Evolutionary conservation across 768 basidiomycete genomes (phyloP).

Genomic region (Phaeotremella fagi): DNA sequence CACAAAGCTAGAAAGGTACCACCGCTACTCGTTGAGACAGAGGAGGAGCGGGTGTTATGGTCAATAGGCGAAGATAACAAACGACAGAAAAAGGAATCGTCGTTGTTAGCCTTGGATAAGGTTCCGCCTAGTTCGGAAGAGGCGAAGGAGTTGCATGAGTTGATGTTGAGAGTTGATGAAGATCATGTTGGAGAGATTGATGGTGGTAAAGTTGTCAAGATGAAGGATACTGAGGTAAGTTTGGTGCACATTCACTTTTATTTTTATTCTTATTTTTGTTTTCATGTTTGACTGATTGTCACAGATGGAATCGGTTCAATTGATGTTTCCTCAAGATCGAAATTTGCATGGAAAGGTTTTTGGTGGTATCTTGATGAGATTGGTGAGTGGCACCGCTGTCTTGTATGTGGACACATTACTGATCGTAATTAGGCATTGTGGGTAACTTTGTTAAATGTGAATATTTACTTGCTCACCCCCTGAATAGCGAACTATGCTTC

Average conservation of each 20-base stretch:
- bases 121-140: conserved; percentile 62
- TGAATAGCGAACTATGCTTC: conserved; percentile 61
- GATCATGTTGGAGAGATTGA: conserved; percentile 48
- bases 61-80: conserved; percentile 67
- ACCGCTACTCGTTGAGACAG: conserved; percentile 57
- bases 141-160: conserved; percentile 63
- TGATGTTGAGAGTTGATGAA: conserved; percentile 61
- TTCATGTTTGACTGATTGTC: conserved; percentile 1
- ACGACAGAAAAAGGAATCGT: conserved; percentile 55
- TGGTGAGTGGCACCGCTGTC: conserved; percentile 48
- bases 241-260: neutral
- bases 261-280: neutral
- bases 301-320: conserved; percentile 49
- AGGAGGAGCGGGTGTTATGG: conserved; percentile 62
- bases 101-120: conserved; percentile 60
- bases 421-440: conserved; percentile 9
- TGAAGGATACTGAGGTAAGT: conserved; percentile 68
- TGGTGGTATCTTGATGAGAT: conserved; percentile 64
- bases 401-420: neutral
- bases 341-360: conserved; percentile 81
- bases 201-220: conserved; percentile 59
- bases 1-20: conserved; percentile 64
- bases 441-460: neutral
- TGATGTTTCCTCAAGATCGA: conserved; percentile 81
- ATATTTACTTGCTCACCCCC: conserved; percentile 3